phyloP scores from a whole-genome alignment of 2,329 filamentous ascomycete species.

The Monosporascus sp. region DNA sequence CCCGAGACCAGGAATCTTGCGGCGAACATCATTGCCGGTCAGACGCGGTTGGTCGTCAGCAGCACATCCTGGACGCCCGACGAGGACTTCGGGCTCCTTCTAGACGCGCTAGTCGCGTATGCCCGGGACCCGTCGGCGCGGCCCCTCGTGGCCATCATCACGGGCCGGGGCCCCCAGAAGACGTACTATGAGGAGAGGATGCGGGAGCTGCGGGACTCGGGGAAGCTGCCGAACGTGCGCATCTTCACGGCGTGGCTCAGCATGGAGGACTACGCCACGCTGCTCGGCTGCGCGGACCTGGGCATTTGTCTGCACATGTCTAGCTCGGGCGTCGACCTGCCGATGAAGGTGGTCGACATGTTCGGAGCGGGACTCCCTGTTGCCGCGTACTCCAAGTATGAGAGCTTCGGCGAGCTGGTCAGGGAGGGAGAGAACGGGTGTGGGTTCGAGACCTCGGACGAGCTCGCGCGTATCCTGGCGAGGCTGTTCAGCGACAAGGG shows the following conservation, averaged over 20 bases:
- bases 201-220: conserved; percentile 49
- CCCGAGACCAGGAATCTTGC: conserved; percentile 58
- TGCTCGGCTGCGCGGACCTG: conserved; percentile 81
- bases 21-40: conserved; percentile 50
- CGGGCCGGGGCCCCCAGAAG: conserved; percentile 85
- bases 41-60: conserved; percentile 71
- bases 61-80: conserved; percentile 97
- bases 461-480: conserved; percentile 58
- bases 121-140: conserved; percentile 43
- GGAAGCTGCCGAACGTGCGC: conserved; percentile 62
- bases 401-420: conserved; percentile 88
- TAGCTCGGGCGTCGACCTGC: conserved; percentile 88
- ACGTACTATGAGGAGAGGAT: conserved; percentile 67
- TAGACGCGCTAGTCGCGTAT: conserved; percentile 75
- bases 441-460: conserved; percentile 69
- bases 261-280: conserved; percentile 73
- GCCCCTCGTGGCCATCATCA: conserved; percentile 86
- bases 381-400: conserved; percentile 76
- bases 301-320: conserved; percentile 91
- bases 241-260: conserved; percentile 82
- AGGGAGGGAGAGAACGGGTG: conserved; percentile 79
- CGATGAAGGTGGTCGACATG: conserved; percentile 99
- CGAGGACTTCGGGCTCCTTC: conserved; percentile 85
- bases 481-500: conserved; percentile 55
- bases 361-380: conserved; percentile 92